Evolutionary conservation across 2,329 filamentous ascomycete genomes (phyloP).

Genomic region (Orbilia brochopaga): DNA sequence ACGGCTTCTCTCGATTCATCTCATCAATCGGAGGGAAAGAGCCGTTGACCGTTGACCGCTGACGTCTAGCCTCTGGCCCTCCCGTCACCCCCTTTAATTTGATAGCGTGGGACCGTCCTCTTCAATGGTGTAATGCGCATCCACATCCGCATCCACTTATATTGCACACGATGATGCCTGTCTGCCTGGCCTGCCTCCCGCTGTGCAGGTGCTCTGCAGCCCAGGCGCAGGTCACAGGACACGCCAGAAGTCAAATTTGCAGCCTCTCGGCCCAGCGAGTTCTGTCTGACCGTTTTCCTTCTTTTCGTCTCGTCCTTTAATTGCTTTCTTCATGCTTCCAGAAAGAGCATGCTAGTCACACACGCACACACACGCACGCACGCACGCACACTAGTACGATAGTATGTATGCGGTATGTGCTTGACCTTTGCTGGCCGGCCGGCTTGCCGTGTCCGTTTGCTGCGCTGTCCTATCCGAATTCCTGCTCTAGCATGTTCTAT

Average conservation of each 20-base stretch:
- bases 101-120: slow-evolving; percentile 9
- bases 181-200: slow-evolving; percentile 40
- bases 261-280: slow-evolving; percentile 1
- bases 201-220: slow-evolving; percentile 50
- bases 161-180: slow-evolving; percentile 10
- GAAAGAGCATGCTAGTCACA: slow-evolving; percentile 50
- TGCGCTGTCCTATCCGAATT: slow-evolving; percentile 19
- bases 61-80: too few relatives aligned
- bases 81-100: slow-evolving; percentile 1
- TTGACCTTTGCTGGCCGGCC: slow-evolving; percentile 26
- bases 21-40: slow-evolving; percentile 7
- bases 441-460: slow-evolving; percentile 22
- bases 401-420: too few relatives aligned
- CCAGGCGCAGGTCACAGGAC: slow-evolving; percentile 51
- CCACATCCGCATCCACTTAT: not conserved
- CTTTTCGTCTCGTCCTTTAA: not conserved
- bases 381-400: slow-evolving; percentile 15
- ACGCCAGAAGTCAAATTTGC: slow-evolving; percentile 11
- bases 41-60: not conserved
- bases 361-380: slow-evolving; percentile 3
- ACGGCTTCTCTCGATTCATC: slow-evolving; percentile 2
- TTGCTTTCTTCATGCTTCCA: slow-evolving; percentile 45
- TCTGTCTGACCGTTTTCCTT: not conserved
- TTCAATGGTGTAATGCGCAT: not conserved
- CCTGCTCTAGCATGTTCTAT: not conserved